Conservation (phyloP, 257 asterid species). For the Prunella vulgaris region DNA sequence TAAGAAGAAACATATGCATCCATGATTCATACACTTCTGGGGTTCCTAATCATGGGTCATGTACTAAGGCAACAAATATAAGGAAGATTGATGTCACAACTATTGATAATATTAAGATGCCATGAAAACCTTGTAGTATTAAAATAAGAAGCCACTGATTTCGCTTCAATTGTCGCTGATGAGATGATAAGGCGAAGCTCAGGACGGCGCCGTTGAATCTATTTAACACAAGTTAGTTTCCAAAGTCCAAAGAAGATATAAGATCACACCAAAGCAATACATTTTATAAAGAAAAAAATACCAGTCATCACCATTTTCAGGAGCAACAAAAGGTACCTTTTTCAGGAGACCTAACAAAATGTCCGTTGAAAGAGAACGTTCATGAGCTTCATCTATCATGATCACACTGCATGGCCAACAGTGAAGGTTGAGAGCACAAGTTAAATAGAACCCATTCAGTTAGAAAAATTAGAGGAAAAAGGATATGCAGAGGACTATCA, state of each 20-base stretch:
- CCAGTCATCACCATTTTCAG: neutral
- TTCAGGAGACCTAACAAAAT: constrained; percentile 72
- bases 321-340: constrained; percentile 54
- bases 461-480: neutral
- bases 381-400: constrained; percentile 99
- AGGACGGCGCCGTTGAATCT: constrained; percentile 87
- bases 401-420: constrained; percentile 59
- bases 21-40: no score
- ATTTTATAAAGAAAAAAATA: neutral
- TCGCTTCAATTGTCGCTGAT: constrained; percentile 97
- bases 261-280: constrained; percentile 5
- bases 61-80: constrained; percentile 12
- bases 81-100: neutral
- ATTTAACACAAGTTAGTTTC: constrained; percentile 19
- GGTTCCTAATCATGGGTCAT: neutral
- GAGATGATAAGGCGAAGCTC: constrained; percentile 87
- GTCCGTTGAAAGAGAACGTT: constrained; percentile 90
- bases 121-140: constrained; percentile 54
- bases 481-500: neutral
- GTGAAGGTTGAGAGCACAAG: constrained; percentile 14
- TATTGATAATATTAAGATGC: constrained; percentile 16
- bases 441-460: neutral
- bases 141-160: constrained; percentile 81
- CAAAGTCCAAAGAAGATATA: neutral
- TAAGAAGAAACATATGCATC: constrained; percentile 4